Percentiles rank a stretch among this genome's conserved stretches.
These are phyloP conservation scores for Melastoma malabathricum DNA, from an alignment of 345 rosid species.

Conservation along the genomic window DNA sequence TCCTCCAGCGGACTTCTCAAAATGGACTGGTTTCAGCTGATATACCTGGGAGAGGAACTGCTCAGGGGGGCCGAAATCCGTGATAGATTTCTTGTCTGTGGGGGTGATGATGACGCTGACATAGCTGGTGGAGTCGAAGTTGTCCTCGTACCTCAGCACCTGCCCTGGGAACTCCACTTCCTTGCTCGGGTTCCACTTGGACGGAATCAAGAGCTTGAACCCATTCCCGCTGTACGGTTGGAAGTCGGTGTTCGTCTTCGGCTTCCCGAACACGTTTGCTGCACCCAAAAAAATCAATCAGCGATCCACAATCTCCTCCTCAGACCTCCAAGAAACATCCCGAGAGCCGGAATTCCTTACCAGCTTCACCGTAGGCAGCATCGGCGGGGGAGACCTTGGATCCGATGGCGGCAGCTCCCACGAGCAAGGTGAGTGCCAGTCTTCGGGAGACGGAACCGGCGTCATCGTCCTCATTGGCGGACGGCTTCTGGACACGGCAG, in stretches of 20 bases:
- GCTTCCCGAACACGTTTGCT: conserved; percentile 92
- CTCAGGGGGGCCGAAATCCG: conserved; percentile 74
- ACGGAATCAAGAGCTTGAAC: conserved; percentile 58
- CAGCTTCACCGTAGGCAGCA: conserved; percentile 96
- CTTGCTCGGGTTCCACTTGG: conserved; percentile 95
- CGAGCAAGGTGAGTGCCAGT: conserved; percentile 63
- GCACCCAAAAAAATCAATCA: conserved; percentile 8
- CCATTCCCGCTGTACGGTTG: conserved; percentile 53
- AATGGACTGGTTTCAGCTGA: too few relatives aligned
- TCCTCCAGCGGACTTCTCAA: too few relatives aligned
- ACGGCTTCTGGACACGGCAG: conserved; percentile 66
- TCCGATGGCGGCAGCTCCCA: conserved; percentile 70
- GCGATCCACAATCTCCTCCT: too few relatives aligned
- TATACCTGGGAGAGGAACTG: conserved; percentile 22
- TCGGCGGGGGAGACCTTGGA: conserved; percentile 86
- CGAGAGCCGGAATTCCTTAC: conserved; percentile 14
- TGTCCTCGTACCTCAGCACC: conserved; percentile 83
- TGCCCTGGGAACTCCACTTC: conserved; percentile 87
- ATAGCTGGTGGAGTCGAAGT: conserved; percentile 56
- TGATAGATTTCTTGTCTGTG: conserved; percentile 74
- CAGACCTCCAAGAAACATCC: too few relatives aligned
- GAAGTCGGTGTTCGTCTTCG: conserved; percentile 74
- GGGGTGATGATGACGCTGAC: conserved; percentile 57
- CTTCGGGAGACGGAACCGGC: conserved; percentile 44
- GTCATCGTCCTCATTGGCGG: conserved; percentile 7